phyloP scores from a whole-genome alignment of 2,329 filamentous ascomycete species.

The Alternaria gaisen region DNA sequence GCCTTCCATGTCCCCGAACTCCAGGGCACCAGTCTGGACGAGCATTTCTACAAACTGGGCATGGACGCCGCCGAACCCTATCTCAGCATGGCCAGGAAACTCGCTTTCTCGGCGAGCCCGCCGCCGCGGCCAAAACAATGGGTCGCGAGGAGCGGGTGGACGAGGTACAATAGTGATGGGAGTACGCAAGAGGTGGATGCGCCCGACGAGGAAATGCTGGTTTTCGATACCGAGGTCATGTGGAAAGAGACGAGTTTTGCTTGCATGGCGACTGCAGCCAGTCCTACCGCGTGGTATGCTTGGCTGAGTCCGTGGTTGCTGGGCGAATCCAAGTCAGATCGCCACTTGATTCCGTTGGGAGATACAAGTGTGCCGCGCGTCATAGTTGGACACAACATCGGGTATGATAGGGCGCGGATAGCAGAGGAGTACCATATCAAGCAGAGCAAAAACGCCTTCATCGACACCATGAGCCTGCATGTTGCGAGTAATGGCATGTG shows the following conservation, averaged over 20 bases:
- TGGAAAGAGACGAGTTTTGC: constrained; percentile 92
- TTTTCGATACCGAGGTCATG: constrained; percentile 97
- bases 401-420: constrained; percentile 89
- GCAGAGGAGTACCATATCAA: constrained; percentile 86
- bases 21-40: constrained; percentile 83
- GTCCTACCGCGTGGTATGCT: constrained; percentile 91
- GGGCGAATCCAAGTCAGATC: constrained; percentile 81
- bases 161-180: constrained; percentile 84
- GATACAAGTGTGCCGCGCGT: constrained; percentile 77
- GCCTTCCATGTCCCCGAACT: constrained; percentile 85
- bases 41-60: constrained; percentile 91
- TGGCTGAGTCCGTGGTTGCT: constrained; percentile 97
- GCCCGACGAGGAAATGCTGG: constrained; percentile 82
- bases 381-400: constrained; percentile 93
- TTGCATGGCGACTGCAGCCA: constrained; percentile 94
- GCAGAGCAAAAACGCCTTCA: constrained; percentile 84
- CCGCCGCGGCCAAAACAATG: constrained; percentile 74
- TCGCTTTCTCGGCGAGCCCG: constrained; percentile 66
- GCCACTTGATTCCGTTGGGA: constrained; percentile 87
- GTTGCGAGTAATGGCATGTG: constrained; percentile 99
- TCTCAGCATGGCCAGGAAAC: constrained; percentile 76
- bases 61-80: constrained; percentile 88
- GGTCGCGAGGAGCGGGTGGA: constrained; percentile 87
- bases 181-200: constrained; percentile 74
- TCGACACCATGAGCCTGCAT: constrained; percentile 98